These are phyloP conservation scores for Diaporthe citriasiana DNA, from an alignment of 2,329 filamentous ascomycete species.

Conservation along the genomic window DNA sequence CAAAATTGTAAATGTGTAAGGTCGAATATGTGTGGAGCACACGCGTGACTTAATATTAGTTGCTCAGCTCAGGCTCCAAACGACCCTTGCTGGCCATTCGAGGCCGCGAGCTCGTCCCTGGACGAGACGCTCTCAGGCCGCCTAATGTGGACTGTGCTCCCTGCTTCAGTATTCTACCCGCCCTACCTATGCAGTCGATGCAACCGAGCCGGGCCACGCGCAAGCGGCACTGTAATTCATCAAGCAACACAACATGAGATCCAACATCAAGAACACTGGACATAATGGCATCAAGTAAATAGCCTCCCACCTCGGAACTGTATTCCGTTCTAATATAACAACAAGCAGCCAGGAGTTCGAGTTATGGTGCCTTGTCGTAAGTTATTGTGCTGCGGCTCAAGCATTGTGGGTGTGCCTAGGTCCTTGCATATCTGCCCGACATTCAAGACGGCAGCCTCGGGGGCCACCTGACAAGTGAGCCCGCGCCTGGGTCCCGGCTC, in stretches of 20 bases:
- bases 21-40: neutral
- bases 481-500: neutral
- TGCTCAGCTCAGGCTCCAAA: neutral
- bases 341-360: neutral
- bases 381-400: neutral
- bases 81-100: neutral
- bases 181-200: neutral
- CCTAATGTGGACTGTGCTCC: neutral
- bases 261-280: neutral
- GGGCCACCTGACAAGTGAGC: neutral
- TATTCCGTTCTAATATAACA: neutral
- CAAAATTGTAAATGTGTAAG: neutral
- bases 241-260: neutral
- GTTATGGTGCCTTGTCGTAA: neutral
- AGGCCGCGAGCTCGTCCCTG: neutral
- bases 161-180: neutral
- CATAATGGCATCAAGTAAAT: constrained; percentile 1
- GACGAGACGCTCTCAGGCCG: neutral
- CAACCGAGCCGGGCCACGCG: neutral
- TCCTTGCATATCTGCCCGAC: neutral
- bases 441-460: neutral
- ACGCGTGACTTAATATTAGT: neutral
- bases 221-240: neutral
- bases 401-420: neutral
- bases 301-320: neutral